Evolutionary conservation across 768 basidiomycete genomes (phyloP).

Genomic region (Psilocybe subaeruginosa): DNA sequence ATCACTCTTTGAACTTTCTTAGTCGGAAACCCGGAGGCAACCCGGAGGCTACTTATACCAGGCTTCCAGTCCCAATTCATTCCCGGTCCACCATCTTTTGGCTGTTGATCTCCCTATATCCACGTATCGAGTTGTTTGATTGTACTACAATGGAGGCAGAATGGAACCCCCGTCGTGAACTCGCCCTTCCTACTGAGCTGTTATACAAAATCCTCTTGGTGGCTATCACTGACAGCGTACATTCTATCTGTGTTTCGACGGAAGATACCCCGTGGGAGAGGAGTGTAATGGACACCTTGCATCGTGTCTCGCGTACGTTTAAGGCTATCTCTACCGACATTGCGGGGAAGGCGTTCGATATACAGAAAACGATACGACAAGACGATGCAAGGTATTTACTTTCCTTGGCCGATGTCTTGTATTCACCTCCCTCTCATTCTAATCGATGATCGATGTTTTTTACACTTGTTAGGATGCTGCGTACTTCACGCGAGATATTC

Average conservation of each 20-base stretch:
- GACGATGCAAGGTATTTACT: constrained; percentile 20
- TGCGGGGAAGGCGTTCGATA: constrained; percentile 35
- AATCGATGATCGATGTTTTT: background rate
- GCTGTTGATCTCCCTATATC: background rate
- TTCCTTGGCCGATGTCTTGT: background rate
- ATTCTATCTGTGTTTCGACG: constrained; percentile 33
- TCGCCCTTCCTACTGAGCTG: constrained; percentile 39
- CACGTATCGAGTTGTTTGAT: background rate
- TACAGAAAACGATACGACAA: constrained; percentile 14
- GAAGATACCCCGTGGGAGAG: constrained; percentile 36
- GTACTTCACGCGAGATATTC: constrained; percentile 23
- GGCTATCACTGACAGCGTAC: constrained; percentile 34
- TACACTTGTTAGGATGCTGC: constrained; percentile 11
- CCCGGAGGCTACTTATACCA: background rate
- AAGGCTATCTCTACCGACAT: constrained; percentile 36
- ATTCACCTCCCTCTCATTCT: background rate
- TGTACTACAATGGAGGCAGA: background rate
- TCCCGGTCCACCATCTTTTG: background rate
- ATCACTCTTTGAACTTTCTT: background rate
- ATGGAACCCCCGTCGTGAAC: constrained; percentile 22
- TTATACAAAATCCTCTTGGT: constrained; percentile 35
- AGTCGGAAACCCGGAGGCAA: no score
- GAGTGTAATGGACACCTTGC: constrained; percentile 32
- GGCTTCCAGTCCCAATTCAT: background rate
- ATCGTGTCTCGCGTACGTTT: constrained; percentile 35